Base-by-base conservation (phyloP, 148 eudicot species). In the Camellia lanceoleosa region DNA sequence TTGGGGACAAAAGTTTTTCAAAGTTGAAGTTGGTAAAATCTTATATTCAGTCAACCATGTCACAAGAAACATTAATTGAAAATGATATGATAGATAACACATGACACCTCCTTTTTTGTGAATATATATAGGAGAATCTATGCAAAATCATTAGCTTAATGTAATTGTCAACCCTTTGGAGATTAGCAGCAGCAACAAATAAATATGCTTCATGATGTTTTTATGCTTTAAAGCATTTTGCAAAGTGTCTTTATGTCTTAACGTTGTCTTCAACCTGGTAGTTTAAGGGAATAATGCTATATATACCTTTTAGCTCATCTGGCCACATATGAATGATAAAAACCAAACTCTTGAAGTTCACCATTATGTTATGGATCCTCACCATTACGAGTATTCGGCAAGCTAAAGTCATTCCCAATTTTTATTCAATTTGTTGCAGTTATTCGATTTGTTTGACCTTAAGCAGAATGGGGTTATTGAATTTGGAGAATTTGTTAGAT, bases 401-500 rank as follows among this genome's bases (percentile, higher is more conserved):
- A 44, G 44, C 41, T 69, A 30, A 47, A 59, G 5, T 59, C 63
- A 4, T 54, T n/a, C n/a, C 10, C 5, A 23, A 44, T 30, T 62
- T 47, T 56, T n/a, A 7, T 20, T 49, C 7, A 78, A 44, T 59
- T 76, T 71, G 12, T 73, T 83, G 78, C 91, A 94, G 98, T 73
- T 94, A 51, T 94, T 92, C 81, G 84, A 85, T 38, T 75, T 90
- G 82, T 94, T 92, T 83, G 94, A 94, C 85, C 76, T 83, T 19
- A 91, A 88, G 87, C 74, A 77, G 16, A 84, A 91, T 75, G 98
- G n/a, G n/a, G 92, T 81, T 11, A 94, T 94, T 83, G 90, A 88
- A 79, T 94, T 94, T 86, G 97, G 83, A 41, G 97, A 92, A 73
- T 94, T 94, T 81, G n/a, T 91, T 69, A 86, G 90, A 9, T 86